Percentiles rank a stretch among this genome's conserved stretches.
Conservation (phyloP, 2,329 filamentous ascomycete genomes). For the Aspergillus terreus region DNA sequence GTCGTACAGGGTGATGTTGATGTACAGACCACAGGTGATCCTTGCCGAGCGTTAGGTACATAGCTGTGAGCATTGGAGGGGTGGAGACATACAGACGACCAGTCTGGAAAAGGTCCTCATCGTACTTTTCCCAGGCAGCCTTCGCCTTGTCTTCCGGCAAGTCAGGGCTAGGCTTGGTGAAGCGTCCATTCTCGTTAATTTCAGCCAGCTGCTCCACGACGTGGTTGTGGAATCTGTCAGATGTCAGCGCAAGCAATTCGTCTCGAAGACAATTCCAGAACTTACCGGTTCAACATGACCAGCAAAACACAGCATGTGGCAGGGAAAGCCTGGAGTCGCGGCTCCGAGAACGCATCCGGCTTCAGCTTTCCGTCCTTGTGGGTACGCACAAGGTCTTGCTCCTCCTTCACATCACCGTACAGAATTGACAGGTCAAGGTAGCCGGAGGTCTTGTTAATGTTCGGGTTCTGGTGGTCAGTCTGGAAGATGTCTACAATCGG, state of each 20-base stretch:
- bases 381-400: conserved; percentile 53
- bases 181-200: conserved; percentile 83
- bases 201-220: conserved; percentile 71
- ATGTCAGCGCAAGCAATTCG: not conserved
- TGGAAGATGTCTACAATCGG: conserved; percentile 59
- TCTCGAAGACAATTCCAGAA: not conserved
- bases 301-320: conserved; percentile 68
- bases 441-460: conserved; percentile 63
- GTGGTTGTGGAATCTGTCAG: conserved; percentile 71
- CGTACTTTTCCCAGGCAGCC: conserved; percentile 62
- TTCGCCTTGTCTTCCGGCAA: conserved; percentile 49
- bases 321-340: conserved; percentile 66
- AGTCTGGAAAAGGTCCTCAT: conserved; percentile 76
- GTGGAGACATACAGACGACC: conserved; percentile 52
- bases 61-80: not conserved
- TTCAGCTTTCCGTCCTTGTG: conserved; percentile 70
- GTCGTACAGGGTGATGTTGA: conserved; percentile 73
- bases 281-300: conserved; percentile 61
- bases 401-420: conserved; percentile 59
- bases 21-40: conserved; percentile 69
- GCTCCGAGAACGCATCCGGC: conserved; percentile 68
- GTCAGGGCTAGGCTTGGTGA: conserved; percentile 59
- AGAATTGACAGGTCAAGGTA: conserved; percentile 70
- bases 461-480: conserved; percentile 60
- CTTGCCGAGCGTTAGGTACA: conserved; percentile 19